These are phyloP conservation scores for Ambrosia trifida DNA, from an alignment of 129 eudicot genomes.

Conservation along the genomic window DNA sequence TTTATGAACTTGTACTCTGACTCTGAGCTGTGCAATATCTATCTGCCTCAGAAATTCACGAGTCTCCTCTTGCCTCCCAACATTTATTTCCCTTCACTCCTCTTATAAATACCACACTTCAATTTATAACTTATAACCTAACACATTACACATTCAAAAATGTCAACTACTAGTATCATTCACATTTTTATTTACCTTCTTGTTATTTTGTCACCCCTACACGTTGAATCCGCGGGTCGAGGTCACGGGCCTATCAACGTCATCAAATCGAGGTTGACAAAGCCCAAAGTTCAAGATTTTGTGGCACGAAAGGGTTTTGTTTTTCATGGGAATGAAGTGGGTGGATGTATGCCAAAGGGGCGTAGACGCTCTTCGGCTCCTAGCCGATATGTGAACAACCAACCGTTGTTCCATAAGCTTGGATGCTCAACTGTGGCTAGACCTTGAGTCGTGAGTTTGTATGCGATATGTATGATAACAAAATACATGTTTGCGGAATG, in stretches of 20 bases:
- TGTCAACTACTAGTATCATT: slow-evolving; percentile 19
- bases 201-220: slow-evolving; percentile 14
- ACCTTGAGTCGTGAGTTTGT: slow-evolving; percentile 23
- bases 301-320: slow-evolving; percentile 24
- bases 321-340: slow-evolving; percentile 42
- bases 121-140: neutral
- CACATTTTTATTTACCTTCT: slow-evolving; percentile 27
- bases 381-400: slow-evolving; percentile 59
- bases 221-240: slow-evolving; percentile 22
- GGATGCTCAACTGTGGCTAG: slow-evolving; percentile 34
- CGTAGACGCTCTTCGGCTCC: slow-evolving; percentile 69
- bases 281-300: slow-evolving; percentile 19
- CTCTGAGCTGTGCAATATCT: slow-evolving; percentile 34
- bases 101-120: slow-evolving; percentile 18
- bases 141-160: neutral
- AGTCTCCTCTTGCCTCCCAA: slow-evolving; percentile 41
- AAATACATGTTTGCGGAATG: slow-evolving; percentile 14
- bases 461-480: neutral
- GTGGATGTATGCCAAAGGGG: slow-evolving; percentile 79
- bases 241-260: slow-evolving; percentile 7
- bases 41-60: slow-evolving; percentile 34
- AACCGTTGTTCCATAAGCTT: slow-evolving; percentile 38
- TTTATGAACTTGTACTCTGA: slow-evolving; percentile 31
- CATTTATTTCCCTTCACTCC: slow-evolving; percentile 31
- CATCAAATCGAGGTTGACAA: neutral